Percentiles rank a stretch among this genome's conserved stretches.
phyloP scores from a whole-genome alignment of 2,329 filamentous ascomycete genomes.

The Ascochyta fabae region DNA sequence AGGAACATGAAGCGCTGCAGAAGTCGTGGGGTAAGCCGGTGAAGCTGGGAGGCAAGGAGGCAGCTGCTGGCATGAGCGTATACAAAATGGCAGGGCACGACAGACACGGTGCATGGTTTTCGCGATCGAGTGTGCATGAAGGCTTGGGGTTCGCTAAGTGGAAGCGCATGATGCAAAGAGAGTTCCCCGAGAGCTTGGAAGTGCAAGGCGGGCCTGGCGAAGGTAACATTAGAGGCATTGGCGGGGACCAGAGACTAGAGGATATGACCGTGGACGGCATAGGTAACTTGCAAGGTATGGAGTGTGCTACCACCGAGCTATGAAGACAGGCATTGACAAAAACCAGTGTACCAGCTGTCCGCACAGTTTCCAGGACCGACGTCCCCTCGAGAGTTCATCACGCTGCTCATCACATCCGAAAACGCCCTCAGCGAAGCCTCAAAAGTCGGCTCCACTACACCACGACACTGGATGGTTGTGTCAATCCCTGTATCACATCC shows the following conservation, averaged over 20 bases:
- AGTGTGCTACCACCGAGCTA: background rate
- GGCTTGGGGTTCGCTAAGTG: conserved; percentile 78
- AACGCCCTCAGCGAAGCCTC: conserved; percentile 58
- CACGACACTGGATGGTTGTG: conserved; percentile 82
- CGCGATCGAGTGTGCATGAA: conserved; percentile 80
- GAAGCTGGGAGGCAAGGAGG: conserved; percentile 73
- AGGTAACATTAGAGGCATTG: conserved; percentile 82
- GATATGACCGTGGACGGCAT: conserved; percentile 63
- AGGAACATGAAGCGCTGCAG: conserved; percentile 67
- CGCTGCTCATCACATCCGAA: conserved; percentile 73
- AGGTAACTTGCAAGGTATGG: conserved; percentile 68
- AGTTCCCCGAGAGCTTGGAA: conserved; percentile 80
- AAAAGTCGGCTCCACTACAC: conserved; percentile 50
- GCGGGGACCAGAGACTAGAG: conserved; percentile 77
- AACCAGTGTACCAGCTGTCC: conserved; percentile 80
- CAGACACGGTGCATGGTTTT: conserved; percentile 88
- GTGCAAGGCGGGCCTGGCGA: conserved; percentile 72
- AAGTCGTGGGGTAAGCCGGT: conserved; percentile 86
- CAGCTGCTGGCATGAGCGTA: conserved; percentile 76
- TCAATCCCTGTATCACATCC: conserved; percentile 84
- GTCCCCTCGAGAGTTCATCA: conserved; percentile 85
- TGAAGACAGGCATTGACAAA: conserved; percentile 5
- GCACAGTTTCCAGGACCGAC: conserved; percentile 91
- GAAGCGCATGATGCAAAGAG: conserved; percentile 75
- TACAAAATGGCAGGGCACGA: conserved; percentile 83